Conservation (phyloP, 129 eudicot species). For the Arctium minus region DNA sequence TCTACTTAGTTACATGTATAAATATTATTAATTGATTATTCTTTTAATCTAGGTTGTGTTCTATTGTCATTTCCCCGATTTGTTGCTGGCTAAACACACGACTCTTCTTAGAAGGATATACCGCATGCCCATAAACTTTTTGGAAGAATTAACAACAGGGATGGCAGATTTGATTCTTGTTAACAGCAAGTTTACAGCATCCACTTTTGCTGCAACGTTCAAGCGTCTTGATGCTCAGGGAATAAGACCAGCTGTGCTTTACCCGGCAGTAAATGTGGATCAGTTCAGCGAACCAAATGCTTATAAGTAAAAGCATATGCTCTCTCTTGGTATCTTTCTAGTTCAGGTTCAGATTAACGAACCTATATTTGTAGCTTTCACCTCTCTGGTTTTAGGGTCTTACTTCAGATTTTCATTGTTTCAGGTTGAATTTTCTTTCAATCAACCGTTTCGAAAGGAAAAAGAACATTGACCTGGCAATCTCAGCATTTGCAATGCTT, state of each 20-base stretch:
- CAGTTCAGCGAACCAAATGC: constrained; percentile 70
- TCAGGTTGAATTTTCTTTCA: constrained; percentile 82
- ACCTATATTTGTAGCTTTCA: background rate
- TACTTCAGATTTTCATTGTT: background rate
- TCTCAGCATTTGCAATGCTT: constrained; percentile 83
- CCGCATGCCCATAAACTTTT: constrained; percentile 74
- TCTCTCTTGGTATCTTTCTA: constrained; percentile 45
- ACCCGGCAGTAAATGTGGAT: constrained; percentile 92
- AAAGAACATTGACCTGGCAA: constrained; percentile 82
- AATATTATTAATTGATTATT: background rate
- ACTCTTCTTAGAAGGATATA: constrained; percentile 80
- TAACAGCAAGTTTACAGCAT: constrained; percentile 91
- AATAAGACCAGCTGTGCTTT: constrained; percentile 82
- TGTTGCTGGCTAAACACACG: constrained; percentile 83
- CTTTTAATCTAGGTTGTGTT: constrained; percentile 66
- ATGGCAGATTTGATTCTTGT: constrained; percentile 90
- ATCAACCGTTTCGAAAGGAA: constrained; percentile 92
- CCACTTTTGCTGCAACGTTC: constrained; percentile 85
- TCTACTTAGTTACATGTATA: background rate
- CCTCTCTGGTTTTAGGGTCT: background rate
- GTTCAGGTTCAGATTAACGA: constrained; percentile 18
- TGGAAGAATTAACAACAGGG: constrained; percentile 95
- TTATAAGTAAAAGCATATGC: constrained; percentile 54
- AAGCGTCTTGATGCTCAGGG: constrained; percentile 69
- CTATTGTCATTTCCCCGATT: constrained; percentile 96